Base-by-base conservation (phyloP, 495 filamentous ascomycete species). In the Parmelia sp. region DNA sequence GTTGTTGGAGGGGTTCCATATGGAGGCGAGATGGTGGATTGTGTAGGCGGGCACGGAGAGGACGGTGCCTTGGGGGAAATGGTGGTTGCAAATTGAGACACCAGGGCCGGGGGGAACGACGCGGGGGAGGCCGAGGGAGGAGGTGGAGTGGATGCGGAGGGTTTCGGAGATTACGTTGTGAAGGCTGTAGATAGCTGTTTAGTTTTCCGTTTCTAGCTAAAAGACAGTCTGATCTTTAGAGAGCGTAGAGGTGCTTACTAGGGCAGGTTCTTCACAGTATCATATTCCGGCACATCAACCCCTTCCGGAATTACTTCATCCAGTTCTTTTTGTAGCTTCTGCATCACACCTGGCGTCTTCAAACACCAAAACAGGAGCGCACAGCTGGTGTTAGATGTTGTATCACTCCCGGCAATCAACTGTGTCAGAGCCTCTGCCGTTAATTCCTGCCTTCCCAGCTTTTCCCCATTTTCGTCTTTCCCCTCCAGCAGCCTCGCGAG, bases 381-480 rank as follows among this genome's bases (percentile, higher is more conserved):
- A 73, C 92, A 96, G 56, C 86, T 86, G 5, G 91, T 91, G 77
- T 96, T 96, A 65, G 85, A 89, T 4, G 91, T 96, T 0, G 92
- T 96, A 73, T 96, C 92, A 55, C 86, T 90, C 33, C 92, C 92
- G 5, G 92, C 92, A 69, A 96, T 96, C 45, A 96, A 79, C 74
- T 96, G 92, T 1, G 91, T 96, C 27, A 95, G 76, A 0, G 92
- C 91, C 73, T 96, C 92, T 29, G 90, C 91, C 6, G 90, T 93
- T 47, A 96, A 80, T 73, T 96, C 92, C 67, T 87, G 81, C 25
- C 88, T 82, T 0, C 88, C 85, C 0, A 96, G 81, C 19, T 80
- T 84, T 44, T 88, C 77, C 42, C 91, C 92, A 25, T 84, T 88
- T 49, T 86, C 84, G 71, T 96, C 92, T 63, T 88, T 87, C 59